phyloP scores from a whole-genome alignment of 495 filamentous ascomycete species.

The Neurospora terricola region DNA sequence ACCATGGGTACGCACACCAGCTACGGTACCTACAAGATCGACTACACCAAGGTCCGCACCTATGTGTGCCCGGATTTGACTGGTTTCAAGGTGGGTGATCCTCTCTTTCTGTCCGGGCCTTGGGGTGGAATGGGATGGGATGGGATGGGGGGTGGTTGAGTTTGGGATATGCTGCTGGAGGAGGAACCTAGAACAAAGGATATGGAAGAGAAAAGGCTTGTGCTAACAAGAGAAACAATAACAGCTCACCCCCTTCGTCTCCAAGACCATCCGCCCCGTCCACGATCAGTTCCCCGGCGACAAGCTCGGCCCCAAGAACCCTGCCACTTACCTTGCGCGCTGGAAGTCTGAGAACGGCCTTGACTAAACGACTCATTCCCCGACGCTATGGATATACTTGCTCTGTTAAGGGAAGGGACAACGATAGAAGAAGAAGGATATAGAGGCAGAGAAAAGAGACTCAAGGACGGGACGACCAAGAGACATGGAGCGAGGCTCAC shows the following conservation, averaged over 20 bases:
- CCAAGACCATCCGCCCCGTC: constrained; percentile 43
- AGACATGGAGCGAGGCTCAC: neutral
- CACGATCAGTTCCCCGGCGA: constrained; percentile 41
- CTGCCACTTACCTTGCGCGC: constrained; percentile 46
- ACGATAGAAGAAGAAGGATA: neutral
- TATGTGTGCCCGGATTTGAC: constrained; percentile 69
- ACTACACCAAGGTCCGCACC: constrained; percentile 79
- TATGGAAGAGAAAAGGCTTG: neutral
- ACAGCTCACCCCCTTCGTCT: constrained; percentile 84
- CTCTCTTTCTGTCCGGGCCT: neutral
- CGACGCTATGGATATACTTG: neutral
- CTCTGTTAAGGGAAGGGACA: neutral
- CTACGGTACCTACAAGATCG: constrained; percentile 71
- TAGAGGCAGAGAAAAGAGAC: neutral
- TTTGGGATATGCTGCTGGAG: neutral
- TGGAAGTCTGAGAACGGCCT: constrained; percentile 65
- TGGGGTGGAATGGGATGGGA: neutral
- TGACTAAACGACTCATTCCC: constrained; percentile 32
- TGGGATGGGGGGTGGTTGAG: neutral
- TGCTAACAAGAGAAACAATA: constrained; percentile 4
- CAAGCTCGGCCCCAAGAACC: constrained; percentile 42
- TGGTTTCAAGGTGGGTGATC: constrained; percentile 57
- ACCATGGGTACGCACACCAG: constrained; percentile 80
- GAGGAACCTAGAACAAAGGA: neutral
- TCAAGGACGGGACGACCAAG: neutral